Base-by-base conservation (phyloP, 2,329 filamentous ascomycete species). In the Amylocarpus encephaloides region DNA sequence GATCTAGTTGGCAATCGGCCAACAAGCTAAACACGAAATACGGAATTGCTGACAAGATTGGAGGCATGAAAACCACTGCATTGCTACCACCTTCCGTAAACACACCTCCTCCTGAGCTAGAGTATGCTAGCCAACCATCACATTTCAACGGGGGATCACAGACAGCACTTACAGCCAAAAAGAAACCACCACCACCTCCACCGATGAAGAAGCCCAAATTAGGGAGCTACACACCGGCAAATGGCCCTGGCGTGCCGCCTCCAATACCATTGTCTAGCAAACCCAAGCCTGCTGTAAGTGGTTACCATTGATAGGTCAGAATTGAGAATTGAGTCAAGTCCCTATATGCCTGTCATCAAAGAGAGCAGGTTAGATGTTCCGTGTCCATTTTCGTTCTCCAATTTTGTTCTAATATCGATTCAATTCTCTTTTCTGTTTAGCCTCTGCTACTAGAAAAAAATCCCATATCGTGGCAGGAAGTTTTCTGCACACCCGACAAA, bases 1-100 rank as follows among this genome's bases (percentile, higher is more conserved):
- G 74, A 12, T 67, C 72, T 12, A 78, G 78, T 1, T 76, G 71
- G 66, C 68, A 74, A 56, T 62, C 64, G 6, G 65, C 63, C 15
- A 66, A 65, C 49, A 64, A 62, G 35, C 19, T 65, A 32, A 65
- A 67, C 45, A 56, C 46, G 4, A 65, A 65, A 46, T 67, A 67
- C 46, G 62, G 64, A 0, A 55, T 67, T 51, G 47, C 62, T 15
- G 59, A 64, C 46, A 64, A 64, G 50, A 53, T 64, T 38, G 59
- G 58, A 30, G 58, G 52, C 38, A 51, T 53, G 13, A 13, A 30
- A 10, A 38, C 47, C 15, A 46, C 16, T 26, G 16, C 52, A 35
- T 46, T 49, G 10, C 19, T 51, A 9, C 38, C 52, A 35, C 35
- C 56, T 15, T 32, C 41, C 18, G 51, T 45, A 29, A 38, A 48